phyloP scores from a whole-genome alignment of 306 rosid genomes.

The Urtica urens region DNA sequence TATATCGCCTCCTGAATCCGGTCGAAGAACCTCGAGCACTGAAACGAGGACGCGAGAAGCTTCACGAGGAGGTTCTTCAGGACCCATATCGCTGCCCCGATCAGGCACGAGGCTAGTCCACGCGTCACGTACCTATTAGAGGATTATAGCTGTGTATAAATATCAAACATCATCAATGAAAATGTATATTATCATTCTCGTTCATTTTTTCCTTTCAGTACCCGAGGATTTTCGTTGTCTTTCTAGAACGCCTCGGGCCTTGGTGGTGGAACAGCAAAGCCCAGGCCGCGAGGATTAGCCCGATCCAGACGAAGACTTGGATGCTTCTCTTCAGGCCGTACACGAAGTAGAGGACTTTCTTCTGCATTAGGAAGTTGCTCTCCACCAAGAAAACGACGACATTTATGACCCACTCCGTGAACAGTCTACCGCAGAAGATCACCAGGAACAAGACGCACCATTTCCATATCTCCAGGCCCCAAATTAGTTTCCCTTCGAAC shows the following conservation, averaged over 20 bases:
- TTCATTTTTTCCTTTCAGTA: too few species aligned
- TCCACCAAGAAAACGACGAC: constrained; percentile 54
- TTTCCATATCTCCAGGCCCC: constrained; percentile 60
- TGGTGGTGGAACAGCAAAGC: constrained; percentile 29
- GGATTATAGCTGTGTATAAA: too few species aligned
- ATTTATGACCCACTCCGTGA: constrained; percentile 58
- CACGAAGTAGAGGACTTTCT: constrained; percentile 76
- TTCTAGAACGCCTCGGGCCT: constrained; percentile 32
- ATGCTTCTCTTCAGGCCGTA: constrained; percentile 66
- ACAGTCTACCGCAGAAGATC: constrained; percentile 51
- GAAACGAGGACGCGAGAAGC: constrained; percentile 54
- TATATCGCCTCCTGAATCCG: constrained; percentile 76
- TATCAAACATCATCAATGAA: too few species aligned
- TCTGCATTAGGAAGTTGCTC: constrained; percentile 53
- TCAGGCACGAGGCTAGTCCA: constrained; percentile 48
- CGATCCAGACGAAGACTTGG: constrained; percentile 55
- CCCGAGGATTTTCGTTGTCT: constrained; percentile 26
- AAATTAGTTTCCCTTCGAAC: constrained; percentile 22
- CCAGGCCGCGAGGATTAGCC: constrained; percentile 68
- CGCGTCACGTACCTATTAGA: too few species aligned
- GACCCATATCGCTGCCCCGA: constrained; percentile 62
- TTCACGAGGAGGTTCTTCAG: constrained; percentile 51
- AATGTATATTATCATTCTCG: too few species aligned
- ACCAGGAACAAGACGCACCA: constrained; percentile 60
- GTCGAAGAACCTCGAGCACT: constrained; percentile 64